Conservation (phyloP, 2,329 filamentous ascomycete genomes). For the Arthrobotrys megalospora region DNA sequence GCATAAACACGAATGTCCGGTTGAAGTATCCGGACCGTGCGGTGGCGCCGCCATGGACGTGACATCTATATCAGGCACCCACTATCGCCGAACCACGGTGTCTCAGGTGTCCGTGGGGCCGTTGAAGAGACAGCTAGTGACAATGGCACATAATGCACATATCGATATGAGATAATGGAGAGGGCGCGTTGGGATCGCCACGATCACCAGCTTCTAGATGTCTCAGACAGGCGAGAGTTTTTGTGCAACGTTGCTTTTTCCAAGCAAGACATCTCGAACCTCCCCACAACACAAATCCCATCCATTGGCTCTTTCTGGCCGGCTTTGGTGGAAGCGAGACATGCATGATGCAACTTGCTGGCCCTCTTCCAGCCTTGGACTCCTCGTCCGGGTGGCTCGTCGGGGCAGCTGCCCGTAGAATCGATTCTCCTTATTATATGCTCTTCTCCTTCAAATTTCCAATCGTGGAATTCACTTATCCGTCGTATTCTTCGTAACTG, state of each 20-base stretch:
- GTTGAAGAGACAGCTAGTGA: background rate
- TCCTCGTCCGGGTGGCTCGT: conserved; percentile 17
- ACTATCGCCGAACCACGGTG: conserved; percentile 16
- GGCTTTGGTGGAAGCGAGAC: conserved; percentile 56
- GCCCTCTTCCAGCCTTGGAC: conserved; percentile 24
- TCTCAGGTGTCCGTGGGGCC: conserved; percentile 6
- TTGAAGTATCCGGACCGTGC: conserved; percentile 15
- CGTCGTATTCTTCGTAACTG: conserved; percentile 21
- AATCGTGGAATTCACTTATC: conserved; percentile 38
- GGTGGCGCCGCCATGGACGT: conserved; percentile 9
- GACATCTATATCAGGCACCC: conserved; percentile 28
- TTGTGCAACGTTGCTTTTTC: conserved; percentile 39
- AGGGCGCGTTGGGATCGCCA: background rate
- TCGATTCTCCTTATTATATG: conserved; percentile 4
- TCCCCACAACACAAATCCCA: conserved; percentile 45
- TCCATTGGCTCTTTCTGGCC: conserved; percentile 36
- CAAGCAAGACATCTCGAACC: conserved; percentile 43
- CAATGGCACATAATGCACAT: background rate
- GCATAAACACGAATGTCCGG: conserved; percentile 8
- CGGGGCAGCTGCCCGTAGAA: conserved; percentile 46
- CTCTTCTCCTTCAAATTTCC: conserved; percentile 55
- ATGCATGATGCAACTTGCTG: conserved; percentile 54
- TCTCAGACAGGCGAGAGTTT: conserved; percentile 52
- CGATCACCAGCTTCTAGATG: conserved; percentile 14
- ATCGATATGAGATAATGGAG: background rate